These are phyloP conservation scores for Candida sp. DNA, from an alignment of 1,139 yeast species.

Conservation along the genomic window DNA sequence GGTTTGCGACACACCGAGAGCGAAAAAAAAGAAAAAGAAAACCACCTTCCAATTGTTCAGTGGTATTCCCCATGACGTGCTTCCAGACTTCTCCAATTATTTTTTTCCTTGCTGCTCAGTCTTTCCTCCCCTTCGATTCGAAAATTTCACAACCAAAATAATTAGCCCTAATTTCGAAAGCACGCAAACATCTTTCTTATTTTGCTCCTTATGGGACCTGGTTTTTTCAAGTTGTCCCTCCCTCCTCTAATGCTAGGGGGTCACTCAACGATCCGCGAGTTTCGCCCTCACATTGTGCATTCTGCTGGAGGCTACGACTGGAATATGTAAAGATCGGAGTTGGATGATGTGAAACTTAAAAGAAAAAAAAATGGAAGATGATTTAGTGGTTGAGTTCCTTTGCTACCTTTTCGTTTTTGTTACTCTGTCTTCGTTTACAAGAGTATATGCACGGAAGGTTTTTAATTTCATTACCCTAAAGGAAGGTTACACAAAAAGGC, in stretches of 20 bases:
- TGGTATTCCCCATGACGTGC: too few species aligned
- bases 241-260: too few species aligned
- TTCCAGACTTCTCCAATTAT: neutral
- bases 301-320: neutral
- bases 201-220: too few species aligned
- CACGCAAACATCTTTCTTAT: too few species aligned
- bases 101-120: neutral
- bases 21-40: too few species aligned
- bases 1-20: neutral
- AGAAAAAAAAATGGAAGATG: neutral
- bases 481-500: neutral
- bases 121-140: neutral
- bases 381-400: neutral
- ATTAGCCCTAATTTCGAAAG: neutral
- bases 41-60: too few species aligned
- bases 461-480: neutral
- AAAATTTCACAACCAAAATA: neutral
- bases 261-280: neutral
- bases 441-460: conserved; percentile 1
- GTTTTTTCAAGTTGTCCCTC: too few species aligned
- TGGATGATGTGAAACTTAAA: conserved; percentile 5
- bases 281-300: too few species aligned
- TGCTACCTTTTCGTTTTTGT: neutral
- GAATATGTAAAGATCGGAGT: conserved; percentile 5
- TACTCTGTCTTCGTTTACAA: neutral